Evolutionary conservation across 2,329 filamentous ascomycete species (phyloP).

Genomic region (Aspergillus chevalieri): DNA sequence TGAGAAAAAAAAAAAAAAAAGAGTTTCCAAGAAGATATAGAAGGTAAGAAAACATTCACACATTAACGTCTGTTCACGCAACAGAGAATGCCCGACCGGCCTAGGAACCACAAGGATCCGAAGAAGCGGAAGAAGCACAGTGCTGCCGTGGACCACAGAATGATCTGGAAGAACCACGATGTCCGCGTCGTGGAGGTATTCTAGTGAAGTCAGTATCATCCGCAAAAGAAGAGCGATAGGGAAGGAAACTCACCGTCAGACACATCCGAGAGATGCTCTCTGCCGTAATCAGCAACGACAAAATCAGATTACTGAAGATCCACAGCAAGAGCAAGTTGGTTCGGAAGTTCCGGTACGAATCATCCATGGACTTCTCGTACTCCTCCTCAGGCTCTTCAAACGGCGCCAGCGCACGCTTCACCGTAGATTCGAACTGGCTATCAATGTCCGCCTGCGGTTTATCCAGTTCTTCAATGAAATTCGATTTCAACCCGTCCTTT

Average conservation of each 20-base stretch:
- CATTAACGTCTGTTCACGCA: conserved; percentile 72
- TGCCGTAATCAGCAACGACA: conserved; percentile 80
- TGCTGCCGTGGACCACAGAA: conserved; percentile 79
- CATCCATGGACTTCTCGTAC: conserved; percentile 80
- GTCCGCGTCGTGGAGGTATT: conserved; percentile 64
- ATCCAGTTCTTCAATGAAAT: conserved; percentile 88
- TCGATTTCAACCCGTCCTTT: conserved; percentile 80
- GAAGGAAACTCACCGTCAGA: conserved; percentile 62
- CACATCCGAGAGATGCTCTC: conserved; percentile 75
- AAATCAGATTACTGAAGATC: conserved; percentile 85
- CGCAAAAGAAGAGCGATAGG: neutral
- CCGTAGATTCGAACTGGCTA: conserved; percentile 88
- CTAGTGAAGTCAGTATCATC: conserved; percentile 32
- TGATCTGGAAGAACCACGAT: conserved; percentile 80
- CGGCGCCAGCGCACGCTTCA: conserved; percentile 81
- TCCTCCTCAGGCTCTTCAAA: conserved; percentile 68
- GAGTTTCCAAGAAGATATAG: neutral
- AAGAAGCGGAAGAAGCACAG: conserved; percentile 80
- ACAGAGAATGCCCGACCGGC: conserved; percentile 88
- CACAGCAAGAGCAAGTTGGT: conserved; percentile 84
- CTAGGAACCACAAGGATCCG: conserved; percentile 87
- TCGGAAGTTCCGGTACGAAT: conserved; percentile 98
- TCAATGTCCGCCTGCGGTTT: conserved; percentile 96
- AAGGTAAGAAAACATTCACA: neutral
- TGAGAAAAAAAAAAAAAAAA: neutral